phyloP scores from a whole-genome alignment of 163 green algal genomes.

The Coccomyxa subellipsoidea region DNA sequence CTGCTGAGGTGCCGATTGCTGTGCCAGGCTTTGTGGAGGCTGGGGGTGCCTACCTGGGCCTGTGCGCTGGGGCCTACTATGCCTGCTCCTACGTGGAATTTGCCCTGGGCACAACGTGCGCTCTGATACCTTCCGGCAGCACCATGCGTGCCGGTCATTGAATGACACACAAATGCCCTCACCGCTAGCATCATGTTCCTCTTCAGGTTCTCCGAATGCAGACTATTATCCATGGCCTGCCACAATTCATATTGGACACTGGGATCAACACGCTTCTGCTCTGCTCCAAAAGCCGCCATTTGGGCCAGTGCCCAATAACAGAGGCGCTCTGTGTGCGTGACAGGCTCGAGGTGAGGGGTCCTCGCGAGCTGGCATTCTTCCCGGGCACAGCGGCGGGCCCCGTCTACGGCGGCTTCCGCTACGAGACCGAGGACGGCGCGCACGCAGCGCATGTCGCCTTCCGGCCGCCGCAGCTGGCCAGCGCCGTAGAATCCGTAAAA shows the following conservation, averaged over 20 bases:
- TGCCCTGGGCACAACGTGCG: constrained; percentile 42
- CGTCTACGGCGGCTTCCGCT: constrained; percentile 33
- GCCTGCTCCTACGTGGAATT: constrained; percentile 55
- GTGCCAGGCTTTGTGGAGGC: constrained; percentile 55
- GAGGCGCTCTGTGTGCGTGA: too few species aligned
- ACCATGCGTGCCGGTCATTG: neutral
- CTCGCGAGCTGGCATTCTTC: constrained; percentile 71
- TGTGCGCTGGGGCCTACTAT: constrained; percentile 82
- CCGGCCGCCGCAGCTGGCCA: neutral
- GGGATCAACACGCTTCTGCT: neutral
- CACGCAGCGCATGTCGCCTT: constrained; percentile 46
- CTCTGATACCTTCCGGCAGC: neutral
- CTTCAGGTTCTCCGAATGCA: too few species aligned
- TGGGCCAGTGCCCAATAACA: too few species aligned
- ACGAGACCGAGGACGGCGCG: constrained; percentile 44
- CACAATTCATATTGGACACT: neutral
- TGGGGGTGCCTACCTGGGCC: constrained; percentile 67
- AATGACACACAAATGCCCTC: too few species aligned
- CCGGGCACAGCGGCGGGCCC: constrained; percentile 45
- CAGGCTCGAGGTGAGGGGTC: constrained; percentile 55
- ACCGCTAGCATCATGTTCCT: too few species aligned
- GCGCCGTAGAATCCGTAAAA: too few species aligned
- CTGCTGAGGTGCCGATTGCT: neutral
- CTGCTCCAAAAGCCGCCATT: neutral
- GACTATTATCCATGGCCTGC: neutral